These are phyloP conservation scores for Isabelozyma gotoi DNA, from an alignment of 805 yeast species.

Conservation along the genomic window DNA sequence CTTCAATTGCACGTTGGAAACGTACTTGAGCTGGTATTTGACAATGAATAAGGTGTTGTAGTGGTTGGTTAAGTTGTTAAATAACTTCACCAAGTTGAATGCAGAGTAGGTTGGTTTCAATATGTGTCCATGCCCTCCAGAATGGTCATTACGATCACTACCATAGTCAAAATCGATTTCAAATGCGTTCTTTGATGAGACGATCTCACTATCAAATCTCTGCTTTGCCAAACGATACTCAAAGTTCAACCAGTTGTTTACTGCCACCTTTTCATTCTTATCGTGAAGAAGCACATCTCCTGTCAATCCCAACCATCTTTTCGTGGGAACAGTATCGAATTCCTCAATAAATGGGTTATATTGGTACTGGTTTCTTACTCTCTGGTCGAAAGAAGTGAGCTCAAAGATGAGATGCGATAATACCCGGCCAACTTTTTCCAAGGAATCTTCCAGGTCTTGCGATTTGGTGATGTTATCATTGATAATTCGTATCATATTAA, in stretches of 20 bases:
- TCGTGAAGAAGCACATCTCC: conserved; percentile 38
- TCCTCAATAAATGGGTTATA: conserved; percentile 41
- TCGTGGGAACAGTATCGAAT: conserved; percentile 17
- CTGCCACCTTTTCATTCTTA: conserved; percentile 29
- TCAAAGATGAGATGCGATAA: conserved; percentile 61
- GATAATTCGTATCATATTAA: conserved; percentile 17
- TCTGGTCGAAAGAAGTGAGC: conserved; percentile 56
- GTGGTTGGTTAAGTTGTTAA: conserved; percentile 56
- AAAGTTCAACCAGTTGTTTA: conserved; percentile 49
- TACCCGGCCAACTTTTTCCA: conserved; percentile 44
- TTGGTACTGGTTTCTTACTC: conserved; percentile 43
- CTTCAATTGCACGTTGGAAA: conserved; percentile 57
- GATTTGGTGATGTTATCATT: conserved; percentile 21
- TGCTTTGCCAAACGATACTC: conserved; percentile 53
- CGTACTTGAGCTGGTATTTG: conserved; percentile 54
- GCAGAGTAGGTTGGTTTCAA: conserved; percentile 63
- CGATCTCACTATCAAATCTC: conserved; percentile 50
- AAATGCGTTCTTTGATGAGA: conserved; percentile 50
- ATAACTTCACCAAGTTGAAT: conserved; percentile 51
- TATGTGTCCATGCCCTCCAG: conserved; percentile 14
- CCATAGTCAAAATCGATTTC: conserved; percentile 55
- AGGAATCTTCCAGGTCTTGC: conserved; percentile 12
- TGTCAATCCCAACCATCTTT: conserved; percentile 49
- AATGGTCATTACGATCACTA: conserved; percentile 22
- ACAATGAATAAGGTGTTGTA: conserved; percentile 51